phyloP scores from a whole-genome alignment of 179 eudicot species.

The Beta macrorhiza region DNA sequence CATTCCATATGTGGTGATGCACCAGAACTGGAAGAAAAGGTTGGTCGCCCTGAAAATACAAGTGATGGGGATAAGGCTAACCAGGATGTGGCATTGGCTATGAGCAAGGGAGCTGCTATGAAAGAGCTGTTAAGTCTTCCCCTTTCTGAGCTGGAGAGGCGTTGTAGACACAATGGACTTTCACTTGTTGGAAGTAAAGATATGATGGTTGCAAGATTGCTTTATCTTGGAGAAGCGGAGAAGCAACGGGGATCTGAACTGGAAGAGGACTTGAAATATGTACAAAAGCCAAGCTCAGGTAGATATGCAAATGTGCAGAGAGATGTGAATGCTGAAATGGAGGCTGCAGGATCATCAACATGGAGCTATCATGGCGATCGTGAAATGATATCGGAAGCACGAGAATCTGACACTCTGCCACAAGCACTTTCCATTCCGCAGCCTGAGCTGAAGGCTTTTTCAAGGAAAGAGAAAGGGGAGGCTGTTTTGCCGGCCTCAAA shows the following conservation, averaged over 20 bases:
- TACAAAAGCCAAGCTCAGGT: slow-evolving; percentile 49
- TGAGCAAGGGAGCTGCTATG: slow-evolving; percentile 91
- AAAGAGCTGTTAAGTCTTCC: slow-evolving; percentile 80
- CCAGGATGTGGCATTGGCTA: slow-evolving; percentile 89
- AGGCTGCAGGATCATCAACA: slow-evolving; percentile 38
- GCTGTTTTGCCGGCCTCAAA: slow-evolving; percentile 78
- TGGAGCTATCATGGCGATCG: slow-evolving; percentile 47
- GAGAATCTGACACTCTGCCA: slow-evolving; percentile 37
- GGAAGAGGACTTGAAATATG: slow-evolving; percentile 70
- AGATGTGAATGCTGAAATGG: slow-evolving; percentile 51
- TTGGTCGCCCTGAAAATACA: slow-evolving; percentile 43
- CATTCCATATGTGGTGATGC: slow-evolving; percentile 89
- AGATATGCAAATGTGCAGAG: slow-evolving; percentile 43
- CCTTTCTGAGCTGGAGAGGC: slow-evolving; percentile 87
- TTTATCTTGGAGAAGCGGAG: slow-evolving; percentile 93
- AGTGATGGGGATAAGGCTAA: slow-evolving; percentile 49
- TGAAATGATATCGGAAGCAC: slow-evolving; percentile 39
- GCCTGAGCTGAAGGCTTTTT: slow-evolving; percentile 53
- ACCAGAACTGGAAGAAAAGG: slow-evolving; percentile 63
- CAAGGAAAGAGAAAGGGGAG: slow-evolving; percentile 51
- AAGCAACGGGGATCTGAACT: slow-evolving; percentile 75
- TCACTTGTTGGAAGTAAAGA: slow-evolving; percentile 93
- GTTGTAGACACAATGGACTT: slow-evolving; percentile 95
- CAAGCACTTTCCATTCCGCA: slow-evolving; percentile 47
- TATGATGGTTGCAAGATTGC: slow-evolving; percentile 91